Percentiles rank a stretch among this genome's conserved stretches.
These are phyloP conservation scores for Acanthamoeba pearcei DNA, from an alignment of 208 protist genomes.

Conservation along the genomic window DNA sequence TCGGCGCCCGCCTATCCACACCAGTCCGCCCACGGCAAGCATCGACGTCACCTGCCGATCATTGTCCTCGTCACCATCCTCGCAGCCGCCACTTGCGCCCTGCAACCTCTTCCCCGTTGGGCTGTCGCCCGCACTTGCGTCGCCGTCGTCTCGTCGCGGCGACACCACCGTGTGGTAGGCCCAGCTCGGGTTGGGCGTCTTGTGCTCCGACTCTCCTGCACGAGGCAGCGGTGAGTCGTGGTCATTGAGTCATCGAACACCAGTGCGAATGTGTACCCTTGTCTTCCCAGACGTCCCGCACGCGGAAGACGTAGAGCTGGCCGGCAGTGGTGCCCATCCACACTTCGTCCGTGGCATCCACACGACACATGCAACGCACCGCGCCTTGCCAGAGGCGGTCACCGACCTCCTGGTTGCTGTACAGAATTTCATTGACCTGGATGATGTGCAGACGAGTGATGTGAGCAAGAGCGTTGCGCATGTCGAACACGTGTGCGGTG, in stretches of 20 bases:
- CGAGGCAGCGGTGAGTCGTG: not conserved
- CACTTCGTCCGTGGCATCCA: not conserved
- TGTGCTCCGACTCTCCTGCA: not conserved
- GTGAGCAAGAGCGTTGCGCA: not conserved
- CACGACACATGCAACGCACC: conserved; percentile 8
- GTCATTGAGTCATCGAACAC: not conserved
- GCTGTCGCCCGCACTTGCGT: not conserved
- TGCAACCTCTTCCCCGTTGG: not conserved
- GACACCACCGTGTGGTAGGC: not conserved
- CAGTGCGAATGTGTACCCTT: not conserved
- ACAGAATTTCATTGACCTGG: conserved; percentile 1
- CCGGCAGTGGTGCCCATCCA: conserved; percentile 52
- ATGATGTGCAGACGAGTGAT: not conserved
- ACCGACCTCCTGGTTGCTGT: not conserved
- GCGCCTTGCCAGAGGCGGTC: not conserved
- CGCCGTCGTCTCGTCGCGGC: not conserved
- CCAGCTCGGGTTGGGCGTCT: conserved; percentile 14
- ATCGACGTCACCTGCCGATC: conserved; percentile 11
- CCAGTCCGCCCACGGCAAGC: not conserved
- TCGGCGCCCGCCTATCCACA: conserved; percentile 1
- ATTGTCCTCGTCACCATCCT: not conserved
- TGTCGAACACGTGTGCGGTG: not conserved
- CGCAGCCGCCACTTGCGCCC: not conserved
- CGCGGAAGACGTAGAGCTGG: conserved; percentile 43
- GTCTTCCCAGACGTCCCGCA: not conserved